A percentile compares a stretch with the other conserved stretches of the same genome.
Conservation (phyloP, 2,329 filamentous ascomycete genomes). For the Fusarium avenaceum region DNA sequence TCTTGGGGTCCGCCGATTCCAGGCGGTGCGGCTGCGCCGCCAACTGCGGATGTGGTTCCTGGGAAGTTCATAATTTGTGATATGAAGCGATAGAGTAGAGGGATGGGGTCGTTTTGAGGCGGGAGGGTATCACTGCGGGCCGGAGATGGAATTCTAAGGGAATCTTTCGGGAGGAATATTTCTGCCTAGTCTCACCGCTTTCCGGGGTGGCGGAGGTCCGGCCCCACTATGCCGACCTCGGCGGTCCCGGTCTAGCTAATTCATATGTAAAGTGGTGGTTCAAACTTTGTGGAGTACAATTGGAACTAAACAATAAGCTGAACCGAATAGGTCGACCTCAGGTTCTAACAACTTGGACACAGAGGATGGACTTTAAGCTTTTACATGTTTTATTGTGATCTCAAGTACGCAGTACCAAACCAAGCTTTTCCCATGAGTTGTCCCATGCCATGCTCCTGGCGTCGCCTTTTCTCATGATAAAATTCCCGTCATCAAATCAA, state of each 20-base stretch:
- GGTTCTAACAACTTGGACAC: neutral
- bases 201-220: constrained; percentile 34
- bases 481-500: constrained; percentile 15
- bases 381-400: neutral
- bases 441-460: neutral
- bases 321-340: too few relatives aligned
- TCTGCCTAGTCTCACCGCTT: constrained; percentile 59
- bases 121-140: constrained; percentile 38
- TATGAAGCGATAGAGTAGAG: constrained; percentile 7
- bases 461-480: constrained; percentile 6
- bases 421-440: constrained; percentile 18
- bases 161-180: constrained; percentile 53
- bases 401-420: constrained; percentile 8
- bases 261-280: too few relatives aligned
- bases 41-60: constrained; percentile 48
- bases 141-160: constrained; percentile 26
- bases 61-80: constrained; percentile 57
- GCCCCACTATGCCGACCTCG: constrained; percentile 43
- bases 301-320: too few relatives aligned
- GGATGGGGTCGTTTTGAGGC: constrained; percentile 7
- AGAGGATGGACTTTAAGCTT: neutral
- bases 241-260: constrained; percentile 4
- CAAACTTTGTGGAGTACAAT: too few relatives aligned
- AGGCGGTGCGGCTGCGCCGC: constrained; percentile 42
- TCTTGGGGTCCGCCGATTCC: constrained; percentile 59